Conservation (phyloP, 148 eudicot species). For the Euryodendron excelsum region DNA sequence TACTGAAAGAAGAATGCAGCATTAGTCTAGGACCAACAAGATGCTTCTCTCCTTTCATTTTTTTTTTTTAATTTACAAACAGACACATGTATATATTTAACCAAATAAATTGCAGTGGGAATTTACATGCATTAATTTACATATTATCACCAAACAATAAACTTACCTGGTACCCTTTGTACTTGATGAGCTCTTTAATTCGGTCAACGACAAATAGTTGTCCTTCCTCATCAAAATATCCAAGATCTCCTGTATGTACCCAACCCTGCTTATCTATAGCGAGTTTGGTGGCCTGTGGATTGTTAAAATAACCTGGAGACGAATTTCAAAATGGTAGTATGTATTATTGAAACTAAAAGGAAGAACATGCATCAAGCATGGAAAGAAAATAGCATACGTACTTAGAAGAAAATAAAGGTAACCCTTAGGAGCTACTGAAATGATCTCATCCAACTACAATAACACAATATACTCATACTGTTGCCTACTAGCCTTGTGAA, state of each 20-base stretch:
- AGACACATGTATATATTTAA: too few species aligned
- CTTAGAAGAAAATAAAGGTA: background rate
- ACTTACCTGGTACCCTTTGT: conserved; percentile 73
- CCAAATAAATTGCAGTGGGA: too few species aligned
- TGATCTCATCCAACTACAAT: too few species aligned
- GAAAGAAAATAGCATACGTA: background rate
- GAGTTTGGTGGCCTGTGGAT: conserved; percentile 59
- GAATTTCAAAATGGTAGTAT: background rate
- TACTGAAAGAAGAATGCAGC: too few species aligned
- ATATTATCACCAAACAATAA: too few species aligned
- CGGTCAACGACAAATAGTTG: conserved; percentile 73
- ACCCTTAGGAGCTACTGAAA: background rate
- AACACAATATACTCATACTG: too few species aligned
- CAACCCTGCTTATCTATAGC: conserved; percentile 71
- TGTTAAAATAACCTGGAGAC: conserved; percentile 60
- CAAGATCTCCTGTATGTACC: conserved; percentile 88
- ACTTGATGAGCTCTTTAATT: conserved; percentile 83
- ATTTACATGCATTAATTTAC: too few species aligned
- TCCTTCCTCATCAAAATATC: conserved; percentile 76
- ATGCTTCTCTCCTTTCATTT: too few species aligned
- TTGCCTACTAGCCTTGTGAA: too few species aligned
- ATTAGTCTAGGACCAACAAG: too few species aligned
- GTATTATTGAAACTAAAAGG: background rate
- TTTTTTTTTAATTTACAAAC: too few species aligned
- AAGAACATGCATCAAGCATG: background rate